Base-by-base conservation (phyloP, 1,284 basidiomycete genomes). In the Cryptococcus sp. region DNA sequence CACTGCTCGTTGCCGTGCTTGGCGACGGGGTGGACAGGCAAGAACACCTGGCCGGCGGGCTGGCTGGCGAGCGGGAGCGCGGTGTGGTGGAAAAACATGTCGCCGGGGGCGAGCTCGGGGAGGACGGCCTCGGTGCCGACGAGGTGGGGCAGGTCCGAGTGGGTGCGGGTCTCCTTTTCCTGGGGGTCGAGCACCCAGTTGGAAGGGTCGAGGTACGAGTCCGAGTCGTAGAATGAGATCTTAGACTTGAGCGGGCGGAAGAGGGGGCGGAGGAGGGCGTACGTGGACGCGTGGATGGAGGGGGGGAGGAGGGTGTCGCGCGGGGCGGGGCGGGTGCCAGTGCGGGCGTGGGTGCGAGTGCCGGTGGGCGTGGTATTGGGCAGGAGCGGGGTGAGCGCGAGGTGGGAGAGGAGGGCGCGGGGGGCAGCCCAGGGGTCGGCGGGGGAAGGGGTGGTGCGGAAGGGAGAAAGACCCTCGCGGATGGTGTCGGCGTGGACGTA, bases 201-300 rank as follows among this genome's bases (percentile, higher is more conserved):
- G 42, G 56, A 46, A 0, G 64, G 46, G 20, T 61, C 56, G 46
- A 73, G 68, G 57, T 76, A 76, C 18, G 58, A 61, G 21, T 57
- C 45, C 12, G 57, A 42, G 40, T 65, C 40, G 61, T 72, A 73
- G 64, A 76, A 73, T 28, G 70, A 71, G 52, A 76, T 71, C 46
- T 64, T 61, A 36, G 61, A 65, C 36, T 60, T 63, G 50, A 56
- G 38, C 2, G 71, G 59, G 36, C 52, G 40, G 63, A 74, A 76
- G 40, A 71, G 62, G 2, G 73, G 72, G 53, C 71, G 65, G 37
- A 76, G 67, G 33, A 68, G 53, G 18, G 67, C 52, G 64, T 76
- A 76, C n/a, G 62, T 69, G 2, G 69, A 67, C 0, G 70, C 61
- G 38, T 67, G 65, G 45, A 65, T 55, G 13, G 68, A 61, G 28